Base-by-base conservation (phyloP, 495 filamentous ascomycete species). In the Staphylotrichum longicolle region DNA sequence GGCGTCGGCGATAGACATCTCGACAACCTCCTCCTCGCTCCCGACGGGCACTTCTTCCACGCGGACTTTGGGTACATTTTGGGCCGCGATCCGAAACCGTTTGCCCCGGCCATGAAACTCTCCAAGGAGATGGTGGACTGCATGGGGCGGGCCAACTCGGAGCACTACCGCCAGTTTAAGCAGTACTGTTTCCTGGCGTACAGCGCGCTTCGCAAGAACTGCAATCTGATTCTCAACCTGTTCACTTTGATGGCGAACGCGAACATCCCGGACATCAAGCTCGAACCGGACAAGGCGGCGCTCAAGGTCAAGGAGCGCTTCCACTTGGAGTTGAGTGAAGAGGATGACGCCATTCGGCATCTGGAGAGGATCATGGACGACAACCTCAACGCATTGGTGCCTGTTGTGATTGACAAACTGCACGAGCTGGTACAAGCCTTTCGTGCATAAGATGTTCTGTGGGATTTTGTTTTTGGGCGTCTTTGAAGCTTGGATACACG, bases 61-160 rank as follows among this genome's bases (percentile, higher is more conserved):
- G 91, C 90, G 37, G 94, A 98, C 68, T 98, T 99, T 65, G 93
- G 95, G 40, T 99, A 93, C 76, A 98, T 99, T 63, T 88, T 99
- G 8, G 94, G 94, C 40, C 91, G 94, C 20, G 94, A 99, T 67
- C 94, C 94, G 2, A 99, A 99, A 66, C 94, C 94, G 3, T 97
- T 98, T 68, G 92, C 94, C 3, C 94, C 94, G 1, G 86, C 89
- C 62, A 96, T 99, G 87, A 99, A 99, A 68, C 84, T 99, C 27
- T 91, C 89, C 74, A 91, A 91, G 67, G 94, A 99, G 70, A 99
- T 99, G 94, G 89, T 97, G 12, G 94, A 98, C 67, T 93, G 92
- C 56, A 97, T 99, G 94, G 94, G 94, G 94, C 58, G 93, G 95
- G 7, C 79, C 5, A 80, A 81, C 34, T 90, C 87, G 33, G 83